Percentiles rank a stretch among this genome's conserved stretches.
phyloP scores from a whole-genome alignment of 108 stramenopile genomes.

The Fragilariopsis cylindrus region DNA sequence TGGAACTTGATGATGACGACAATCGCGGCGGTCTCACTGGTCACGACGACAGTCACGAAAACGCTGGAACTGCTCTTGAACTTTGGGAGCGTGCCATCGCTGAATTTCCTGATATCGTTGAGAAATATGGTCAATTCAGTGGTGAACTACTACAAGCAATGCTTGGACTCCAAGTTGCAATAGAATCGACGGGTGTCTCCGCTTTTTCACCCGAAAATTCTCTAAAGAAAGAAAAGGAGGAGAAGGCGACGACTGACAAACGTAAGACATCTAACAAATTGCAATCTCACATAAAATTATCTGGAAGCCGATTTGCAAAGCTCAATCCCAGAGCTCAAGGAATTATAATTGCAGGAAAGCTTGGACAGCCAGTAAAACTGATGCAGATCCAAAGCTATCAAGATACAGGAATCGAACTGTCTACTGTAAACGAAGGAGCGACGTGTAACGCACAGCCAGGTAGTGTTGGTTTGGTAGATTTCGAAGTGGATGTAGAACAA shows the following conservation, averaged over 20 bases:
- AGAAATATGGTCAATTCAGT: conserved; percentile 75
- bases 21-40: neutral
- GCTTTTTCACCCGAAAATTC: neutral
- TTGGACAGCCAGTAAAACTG: conserved; percentile 42
- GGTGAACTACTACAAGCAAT: conserved; percentile 78
- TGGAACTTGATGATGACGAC: neutral
- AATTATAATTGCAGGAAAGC: conserved; percentile 41
- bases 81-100: conserved; percentile 76
- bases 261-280: neutral
- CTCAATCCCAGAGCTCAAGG: conserved; percentile 36
- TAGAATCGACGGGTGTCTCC: neutral
- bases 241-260: neutral
- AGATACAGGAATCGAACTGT: neutral
- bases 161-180: conserved; percentile 69
- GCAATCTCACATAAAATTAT: conserved; percentile 22
- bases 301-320: conserved; percentile 22
- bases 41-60: conserved; percentile 15
- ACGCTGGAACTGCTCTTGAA: conserved; percentile 51
- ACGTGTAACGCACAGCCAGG: neutral
- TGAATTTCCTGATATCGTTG: conserved; percentile 69
- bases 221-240: neutral
- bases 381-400: neutral
- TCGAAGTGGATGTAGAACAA: conserved; percentile 40
- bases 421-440: conserved; percentile 13
- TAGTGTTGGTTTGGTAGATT: conserved; percentile 19